phyloP scores from a whole-genome alignment of 805 yeast genomes.

The Zygotorulaspora sp. region DNA sequence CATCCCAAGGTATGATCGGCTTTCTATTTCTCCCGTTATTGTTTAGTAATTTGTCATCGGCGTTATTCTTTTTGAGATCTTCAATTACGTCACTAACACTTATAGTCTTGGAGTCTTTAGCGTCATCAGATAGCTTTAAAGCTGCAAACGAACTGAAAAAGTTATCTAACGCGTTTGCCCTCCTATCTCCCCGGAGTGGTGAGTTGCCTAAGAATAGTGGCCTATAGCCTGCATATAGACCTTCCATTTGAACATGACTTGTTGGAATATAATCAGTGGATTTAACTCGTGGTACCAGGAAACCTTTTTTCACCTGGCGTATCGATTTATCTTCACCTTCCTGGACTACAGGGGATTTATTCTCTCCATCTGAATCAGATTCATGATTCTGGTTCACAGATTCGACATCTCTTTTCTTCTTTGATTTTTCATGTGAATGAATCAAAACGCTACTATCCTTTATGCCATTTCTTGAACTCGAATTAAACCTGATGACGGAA shows the following conservation, averaged over 20 bases:
- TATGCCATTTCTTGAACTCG: too few species aligned
- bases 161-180: constrained; percentile 15
- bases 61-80: constrained; percentile 18
- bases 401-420: too few species aligned
- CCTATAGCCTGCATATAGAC: constrained; percentile 44
- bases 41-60: constrained; percentile 7
- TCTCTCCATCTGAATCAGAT: too few species aligned
- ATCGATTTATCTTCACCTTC: too few species aligned
- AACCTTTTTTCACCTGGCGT: constrained; percentile 1
- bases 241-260: constrained; percentile 34
- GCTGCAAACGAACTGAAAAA: constrained; percentile 22
- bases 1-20: constrained; percentile 39
- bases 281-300: constrained; percentile 30
- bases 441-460: too few species aligned
- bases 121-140: constrained; percentile 15
- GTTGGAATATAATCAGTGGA: constrained; percentile 29
- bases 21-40: constrained; percentile 15
- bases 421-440: too few species aligned
- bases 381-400: too few species aligned
- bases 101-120: constrained; percentile 12
- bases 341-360: too few species aligned
- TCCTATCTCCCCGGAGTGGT: constrained; percentile 12
- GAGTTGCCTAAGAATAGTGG: constrained; percentile 43
- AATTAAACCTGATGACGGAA: too few species aligned
- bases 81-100: constrained; percentile 21